Conservation (phyloP, 257 asterid species). For the Solanum chmielewskii region DNA sequence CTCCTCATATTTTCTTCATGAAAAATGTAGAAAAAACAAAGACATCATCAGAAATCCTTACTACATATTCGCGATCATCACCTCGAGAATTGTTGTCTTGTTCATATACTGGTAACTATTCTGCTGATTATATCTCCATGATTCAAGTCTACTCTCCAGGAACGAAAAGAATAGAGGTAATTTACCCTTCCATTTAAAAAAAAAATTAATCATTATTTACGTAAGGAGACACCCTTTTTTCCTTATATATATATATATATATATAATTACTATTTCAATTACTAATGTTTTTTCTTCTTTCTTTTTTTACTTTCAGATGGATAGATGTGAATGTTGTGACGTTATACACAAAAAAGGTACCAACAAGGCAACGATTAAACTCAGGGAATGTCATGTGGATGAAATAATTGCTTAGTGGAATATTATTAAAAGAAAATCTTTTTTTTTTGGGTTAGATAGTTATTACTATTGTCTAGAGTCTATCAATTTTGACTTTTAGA, state of each 20-base stretch:
- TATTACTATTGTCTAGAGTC: not conserved
- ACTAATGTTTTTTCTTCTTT: not conserved
- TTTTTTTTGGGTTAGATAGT: not conserved
- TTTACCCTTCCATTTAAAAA: too few relatives aligned
- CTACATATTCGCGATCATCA: constrained; percentile 21
- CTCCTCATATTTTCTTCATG: constrained; percentile 51
- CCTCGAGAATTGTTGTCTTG: constrained; percentile 29
- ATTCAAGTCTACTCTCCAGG: constrained; percentile 40
- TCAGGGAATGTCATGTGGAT: constrained; percentile 2
- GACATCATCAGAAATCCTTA: not conserved
- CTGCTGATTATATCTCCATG: constrained; percentile 24
- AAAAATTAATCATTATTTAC: not conserved
- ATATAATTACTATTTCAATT: not conserved
- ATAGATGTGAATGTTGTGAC: constrained; percentile 21
- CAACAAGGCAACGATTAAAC: not conserved
- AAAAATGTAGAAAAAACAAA: not conserved
- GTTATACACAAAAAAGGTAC: not conserved
- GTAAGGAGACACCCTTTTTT: not conserved
- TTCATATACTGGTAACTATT: not conserved
- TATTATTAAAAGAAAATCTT: not conserved
- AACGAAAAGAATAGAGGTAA: constrained; percentile 29
- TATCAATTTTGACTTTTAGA: not conserved
- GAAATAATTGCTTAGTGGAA: constrained; percentile 8
- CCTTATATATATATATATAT: not conserved
- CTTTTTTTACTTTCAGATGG: not conserved